Conservation (phyloP, 2,329 filamentous ascomycete species). For the Colletotrichum sp. region DNA sequence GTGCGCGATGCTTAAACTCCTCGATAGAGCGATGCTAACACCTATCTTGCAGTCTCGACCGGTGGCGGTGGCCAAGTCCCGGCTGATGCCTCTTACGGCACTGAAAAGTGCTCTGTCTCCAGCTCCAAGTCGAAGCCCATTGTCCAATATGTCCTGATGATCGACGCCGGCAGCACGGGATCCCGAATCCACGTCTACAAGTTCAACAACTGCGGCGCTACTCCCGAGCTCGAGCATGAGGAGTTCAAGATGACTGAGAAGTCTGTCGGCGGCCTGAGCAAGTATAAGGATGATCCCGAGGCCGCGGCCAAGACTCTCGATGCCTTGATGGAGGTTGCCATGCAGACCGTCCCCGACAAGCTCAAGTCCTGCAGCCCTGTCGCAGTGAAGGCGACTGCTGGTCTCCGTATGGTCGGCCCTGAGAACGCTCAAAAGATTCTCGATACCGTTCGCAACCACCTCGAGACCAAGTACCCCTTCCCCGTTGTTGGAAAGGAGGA, state of each 20-base stretch:
- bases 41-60: conserved; percentile 24
- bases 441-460: conserved; percentile 78
- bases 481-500: conserved; percentile 87
- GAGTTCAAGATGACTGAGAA: conserved; percentile 93
- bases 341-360: conserved; percentile 83
- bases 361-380: conserved; percentile 92
- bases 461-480: conserved; percentile 93
- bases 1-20: conserved; percentile 32
- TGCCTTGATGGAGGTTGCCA: conserved; percentile 82
- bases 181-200: conserved; percentile 98
- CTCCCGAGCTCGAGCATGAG: conserved; percentile 93
- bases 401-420: conserved; percentile 82
- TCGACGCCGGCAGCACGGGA: conserved; percentile 96
- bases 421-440: conserved; percentile 86
- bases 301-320: conserved; percentile 91
- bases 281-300: conserved; percentile 84
- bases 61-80: conserved; percentile 53
- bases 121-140: conserved; percentile 89
- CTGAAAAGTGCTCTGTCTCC: conserved; percentile 81
- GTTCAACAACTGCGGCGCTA: conserved; percentile 97
- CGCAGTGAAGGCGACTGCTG: conserved; percentile 97
- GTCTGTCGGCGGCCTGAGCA: conserved; percentile 82
- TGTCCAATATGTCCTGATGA: conserved; percentile 98
- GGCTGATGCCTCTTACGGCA: conserved; percentile 67
- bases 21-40: conserved; percentile 22